Base-by-base conservation (phyloP, 371 early-diverging fungal genomes). In the Saksenaea oblongispora region DNA sequence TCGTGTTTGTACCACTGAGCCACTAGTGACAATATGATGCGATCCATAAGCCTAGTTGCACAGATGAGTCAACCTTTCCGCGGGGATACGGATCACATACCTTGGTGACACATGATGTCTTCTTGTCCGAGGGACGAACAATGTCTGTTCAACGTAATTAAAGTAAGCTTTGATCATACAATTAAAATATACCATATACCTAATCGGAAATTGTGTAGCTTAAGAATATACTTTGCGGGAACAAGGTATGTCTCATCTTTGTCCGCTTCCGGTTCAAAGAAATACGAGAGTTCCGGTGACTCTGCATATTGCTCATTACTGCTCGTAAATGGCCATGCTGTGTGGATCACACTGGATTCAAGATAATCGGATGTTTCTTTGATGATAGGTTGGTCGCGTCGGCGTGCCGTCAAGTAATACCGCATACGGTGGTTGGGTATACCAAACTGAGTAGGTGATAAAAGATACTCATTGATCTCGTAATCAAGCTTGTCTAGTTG, bases 51-150 rank as follows among this genome's bases (percentile, higher is more conserved):
- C 85, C 84, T 80, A 35, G 15, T 9, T 31, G n/a, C 59, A 34
- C 65, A 34, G 18, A 15, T 60, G 15, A 59, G 41, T 56, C 35
- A 41, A 17, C 10, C n/a, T 7, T 39, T 1, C 64, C 65, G 47
- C 59, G 70, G 51, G 66, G 65, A 17, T 64, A 65, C 34, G 65
- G 60, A 53, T 69, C 67, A 34, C 39, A 56, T 54, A 82, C 84
- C 69, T 93, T 92, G 42, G 93, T 93, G 64, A 93, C 89, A 57
- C 89, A 87, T 15, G 90, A 84, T 27, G 87, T 87, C 58, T 73
- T 65, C 22, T 37, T 67, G 34, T 82, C 80, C 5, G 72, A 53
- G 7, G 87, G 79, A 7, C 67, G 75, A 11, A 88, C 84, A 53
- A 91, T 84, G 65, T 91, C 87, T 82, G 36, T 27, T n/a, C n/a